Evolutionary conservation across 1,284 basidiomycete species (phyloP).

Genomic region (Somion occarium): DNA sequence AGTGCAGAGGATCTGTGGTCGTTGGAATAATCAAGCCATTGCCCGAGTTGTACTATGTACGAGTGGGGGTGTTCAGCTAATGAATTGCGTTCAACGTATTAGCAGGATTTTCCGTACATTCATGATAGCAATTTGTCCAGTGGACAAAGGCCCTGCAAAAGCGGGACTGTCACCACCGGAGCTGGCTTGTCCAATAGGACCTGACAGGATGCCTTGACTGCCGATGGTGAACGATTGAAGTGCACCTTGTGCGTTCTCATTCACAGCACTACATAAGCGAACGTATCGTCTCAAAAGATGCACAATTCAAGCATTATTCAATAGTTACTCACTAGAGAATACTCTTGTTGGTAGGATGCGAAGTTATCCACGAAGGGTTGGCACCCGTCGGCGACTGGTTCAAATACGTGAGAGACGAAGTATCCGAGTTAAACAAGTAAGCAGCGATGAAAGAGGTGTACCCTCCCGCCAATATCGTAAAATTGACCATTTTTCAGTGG

Average conservation of each 20-base stretch:
- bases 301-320: background rate
- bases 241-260: constrained; percentile 41
- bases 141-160: constrained; percentile 44
- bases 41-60: constrained; percentile 49
- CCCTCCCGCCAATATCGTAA: constrained; percentile 58
- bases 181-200: constrained; percentile 40
- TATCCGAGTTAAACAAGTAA: constrained; percentile 49
- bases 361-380: constrained; percentile 53
- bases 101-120: constrained; percentile 49
- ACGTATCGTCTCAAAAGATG: no score
- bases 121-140: constrained; percentile 54
- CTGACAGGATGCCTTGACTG: constrained; percentile 38
- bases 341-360: constrained; percentile 46
- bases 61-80: background rate
- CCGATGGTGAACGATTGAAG: constrained; percentile 56
- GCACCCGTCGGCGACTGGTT: constrained; percentile 45
- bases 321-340: constrained; percentile 49
- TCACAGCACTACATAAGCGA: constrained; percentile 43
- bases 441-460: constrained; percentile 57
- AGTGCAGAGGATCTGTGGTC: constrained; percentile 33
- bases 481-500: constrained; percentile 42
- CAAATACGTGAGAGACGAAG: constrained; percentile 39
- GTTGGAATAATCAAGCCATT: constrained; percentile 53
- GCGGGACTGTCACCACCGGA: constrained; percentile 51
- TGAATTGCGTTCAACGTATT: no score